These are phyloP conservation scores for Aspergillus tamarii DNA, from an alignment of 2,329 filamentous ascomycete genomes.

Conservation along the genomic window DNA sequence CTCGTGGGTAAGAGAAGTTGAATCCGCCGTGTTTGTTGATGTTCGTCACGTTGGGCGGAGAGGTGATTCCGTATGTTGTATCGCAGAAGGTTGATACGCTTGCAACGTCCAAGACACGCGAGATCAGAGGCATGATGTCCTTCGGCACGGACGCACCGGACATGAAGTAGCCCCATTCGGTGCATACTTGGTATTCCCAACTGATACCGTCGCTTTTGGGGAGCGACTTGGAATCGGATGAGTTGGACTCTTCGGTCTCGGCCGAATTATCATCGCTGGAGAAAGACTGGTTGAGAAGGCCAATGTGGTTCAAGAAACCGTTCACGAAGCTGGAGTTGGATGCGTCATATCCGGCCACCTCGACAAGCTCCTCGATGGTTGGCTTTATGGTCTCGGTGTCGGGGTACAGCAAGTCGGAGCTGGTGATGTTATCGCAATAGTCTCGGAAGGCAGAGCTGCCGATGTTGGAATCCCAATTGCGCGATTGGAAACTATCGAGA, in stretches of 20 bases:
- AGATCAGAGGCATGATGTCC: constrained; percentile 69
- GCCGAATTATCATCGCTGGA: constrained; percentile 32
- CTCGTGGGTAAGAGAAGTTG: constrained; percentile 70
- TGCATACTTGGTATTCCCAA: constrained; percentile 64
- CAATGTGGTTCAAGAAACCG: constrained; percentile 60
- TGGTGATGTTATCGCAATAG: constrained; percentile 62
- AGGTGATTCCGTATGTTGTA: constrained; percentile 70
- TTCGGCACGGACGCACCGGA: constrained; percentile 71
- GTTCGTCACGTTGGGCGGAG: constrained; percentile 62
- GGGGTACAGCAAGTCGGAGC: constrained; percentile 47
- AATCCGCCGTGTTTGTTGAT: constrained; percentile 80
- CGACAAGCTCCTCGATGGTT: constrained; percentile 26
- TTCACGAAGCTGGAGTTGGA: constrained; percentile 51
- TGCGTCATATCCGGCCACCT: constrained; percentile 18
- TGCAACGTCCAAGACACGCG: constrained; percentile 67
- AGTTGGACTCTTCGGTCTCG: neutral
- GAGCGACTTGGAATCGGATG: constrained; percentile 4
- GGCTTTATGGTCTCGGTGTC: constrained; percentile 30
- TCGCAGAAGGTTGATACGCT: constrained; percentile 67
- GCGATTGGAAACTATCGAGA: constrained; percentile 57
- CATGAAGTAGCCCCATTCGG: constrained; percentile 75
- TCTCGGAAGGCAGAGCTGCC: constrained; percentile 53
- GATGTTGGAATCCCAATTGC: constrained; percentile 63
- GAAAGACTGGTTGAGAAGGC: constrained; percentile 54
- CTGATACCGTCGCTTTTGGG: constrained; percentile 43